Conservation (phyloP, 495 filamentous ascomycete genomes). For the Podospora didyma region DNA sequence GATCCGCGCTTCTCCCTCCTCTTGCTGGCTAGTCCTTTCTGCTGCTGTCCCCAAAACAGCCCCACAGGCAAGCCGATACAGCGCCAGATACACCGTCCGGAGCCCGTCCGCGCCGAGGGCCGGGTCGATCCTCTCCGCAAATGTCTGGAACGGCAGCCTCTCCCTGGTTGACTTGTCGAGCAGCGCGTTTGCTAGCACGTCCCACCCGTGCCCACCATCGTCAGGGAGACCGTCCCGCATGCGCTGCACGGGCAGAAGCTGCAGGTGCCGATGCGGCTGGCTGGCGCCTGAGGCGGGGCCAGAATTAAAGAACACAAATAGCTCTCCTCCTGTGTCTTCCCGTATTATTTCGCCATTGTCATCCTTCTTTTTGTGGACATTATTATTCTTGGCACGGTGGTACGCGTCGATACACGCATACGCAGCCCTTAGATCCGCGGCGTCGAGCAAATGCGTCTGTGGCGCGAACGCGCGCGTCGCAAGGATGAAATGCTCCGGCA, state of each 20-base stretch:
- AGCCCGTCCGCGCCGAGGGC: constrained; percentile 22
- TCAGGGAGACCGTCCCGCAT: constrained; percentile 54
- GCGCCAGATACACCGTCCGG: constrained; percentile 28
- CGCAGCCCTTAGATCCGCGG: constrained; percentile 60
- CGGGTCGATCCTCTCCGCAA: constrained; percentile 17
- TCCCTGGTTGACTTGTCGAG: background rate
- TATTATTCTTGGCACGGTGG: no score
- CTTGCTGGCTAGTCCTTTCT: constrained; percentile 2
- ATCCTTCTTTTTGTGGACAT: no score
- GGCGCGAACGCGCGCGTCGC: constrained; percentile 61
- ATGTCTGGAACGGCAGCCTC: constrained; percentile 20
- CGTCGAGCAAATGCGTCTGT: constrained; percentile 66
- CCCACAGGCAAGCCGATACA: constrained; percentile 53
- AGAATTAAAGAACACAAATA: constrained; percentile 84
- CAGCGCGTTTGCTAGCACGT: constrained; percentile 51
- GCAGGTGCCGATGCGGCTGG: constrained; percentile 76
- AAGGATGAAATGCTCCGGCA: constrained; percentile 76
- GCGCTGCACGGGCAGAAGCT: constrained; percentile 66
- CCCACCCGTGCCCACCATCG: constrained; percentile 32
- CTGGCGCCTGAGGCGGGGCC: constrained; percentile 72
- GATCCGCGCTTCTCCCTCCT: constrained; percentile 51
- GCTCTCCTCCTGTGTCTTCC: constrained; percentile 20
- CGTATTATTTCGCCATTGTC: no score
- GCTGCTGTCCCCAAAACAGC: constrained; percentile 16
- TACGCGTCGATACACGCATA: constrained; percentile 65